Evolutionary conservation across 2,329 filamentous ascomycete species (phyloP).

Genomic region (Talaromyces piceae): DNA sequence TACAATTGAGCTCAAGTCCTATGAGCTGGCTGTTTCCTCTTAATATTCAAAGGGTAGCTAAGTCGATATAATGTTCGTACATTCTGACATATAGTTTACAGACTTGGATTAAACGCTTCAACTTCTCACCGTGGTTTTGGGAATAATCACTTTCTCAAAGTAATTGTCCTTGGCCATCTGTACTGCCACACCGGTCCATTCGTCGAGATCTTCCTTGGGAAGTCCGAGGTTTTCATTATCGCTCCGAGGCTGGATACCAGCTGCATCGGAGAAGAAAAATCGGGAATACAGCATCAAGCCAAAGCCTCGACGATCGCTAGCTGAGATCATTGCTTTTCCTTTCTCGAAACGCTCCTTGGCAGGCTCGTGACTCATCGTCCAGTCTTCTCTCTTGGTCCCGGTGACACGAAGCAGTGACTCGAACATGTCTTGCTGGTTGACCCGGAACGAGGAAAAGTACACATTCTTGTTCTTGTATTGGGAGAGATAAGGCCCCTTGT

Average conservation of each 20-base stretch:
- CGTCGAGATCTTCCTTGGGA: constrained; percentile 8
- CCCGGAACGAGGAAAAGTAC: constrained; percentile 49
- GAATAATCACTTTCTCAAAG: constrained; percentile 1
- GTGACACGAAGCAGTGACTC: constrained; percentile 52
- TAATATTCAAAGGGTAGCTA: too few species aligned
- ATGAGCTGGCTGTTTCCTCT: too few species aligned
- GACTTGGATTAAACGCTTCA: too few species aligned
- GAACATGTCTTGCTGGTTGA: constrained; percentile 60
- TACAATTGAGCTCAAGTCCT: background rate
- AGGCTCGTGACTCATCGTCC: constrained; percentile 48
- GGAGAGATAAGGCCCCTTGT: constrained; percentile 33
- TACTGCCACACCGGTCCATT: background rate
- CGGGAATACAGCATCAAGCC: constrained; percentile 48
- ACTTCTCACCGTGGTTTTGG: too few species aligned
- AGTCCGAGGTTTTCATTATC: background rate
- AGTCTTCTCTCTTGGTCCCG: constrained; percentile 51
- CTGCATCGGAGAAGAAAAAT: constrained; percentile 45
- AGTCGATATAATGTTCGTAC: too few species aligned
- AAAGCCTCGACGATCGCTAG: constrained; percentile 41
- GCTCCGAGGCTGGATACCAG: constrained; percentile 34
- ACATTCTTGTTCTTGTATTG: constrained; percentile 44
- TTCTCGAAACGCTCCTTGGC: constrained; percentile 44
- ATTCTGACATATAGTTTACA: too few species aligned
- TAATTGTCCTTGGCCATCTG: constrained; percentile 7
- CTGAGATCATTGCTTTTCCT: constrained; percentile 35